Conservation (phyloP, 1,284 basidiomycete genomes). For the Microstroma glucosiphilum region DNA sequence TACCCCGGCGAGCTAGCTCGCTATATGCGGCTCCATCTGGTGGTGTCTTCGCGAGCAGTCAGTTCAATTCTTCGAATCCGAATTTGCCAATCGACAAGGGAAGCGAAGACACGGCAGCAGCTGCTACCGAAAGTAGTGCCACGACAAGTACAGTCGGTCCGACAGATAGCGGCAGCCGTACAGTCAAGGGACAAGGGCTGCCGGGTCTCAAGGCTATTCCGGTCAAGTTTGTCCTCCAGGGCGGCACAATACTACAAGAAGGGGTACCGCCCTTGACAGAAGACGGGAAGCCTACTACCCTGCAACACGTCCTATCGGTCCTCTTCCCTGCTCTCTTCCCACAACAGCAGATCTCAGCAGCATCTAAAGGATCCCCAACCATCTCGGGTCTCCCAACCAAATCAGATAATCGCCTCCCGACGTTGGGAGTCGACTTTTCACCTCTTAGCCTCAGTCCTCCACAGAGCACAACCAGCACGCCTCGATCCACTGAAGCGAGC, state of each 20-base stretch:
- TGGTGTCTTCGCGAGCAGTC: too few species aligned
- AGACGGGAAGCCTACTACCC: slow-evolving; percentile 52
- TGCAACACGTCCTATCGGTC: slow-evolving; percentile 51
- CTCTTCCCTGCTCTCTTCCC: slow-evolving; percentile 55
- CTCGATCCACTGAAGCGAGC: neutral
- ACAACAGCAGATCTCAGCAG: slow-evolving; percentile 19
- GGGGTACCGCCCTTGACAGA: slow-evolving; percentile 71
- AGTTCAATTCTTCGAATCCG: too few species aligned
- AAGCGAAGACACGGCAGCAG: neutral
- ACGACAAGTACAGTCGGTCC: neutral
- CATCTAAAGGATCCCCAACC: neutral
- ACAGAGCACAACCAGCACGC: neutral
- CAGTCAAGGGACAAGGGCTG: slow-evolving; percentile 3
- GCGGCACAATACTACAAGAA: slow-evolving; percentile 83
- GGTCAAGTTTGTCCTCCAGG: slow-evolving; percentile 73
- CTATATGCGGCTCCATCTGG: too few species aligned
- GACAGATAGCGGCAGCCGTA: slow-evolving; percentile 3
- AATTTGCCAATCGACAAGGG: too few species aligned
- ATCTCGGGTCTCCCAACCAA: neutral
- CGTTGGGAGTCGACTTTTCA: neutral
- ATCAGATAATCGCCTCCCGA: neutral
- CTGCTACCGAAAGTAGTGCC: neutral
- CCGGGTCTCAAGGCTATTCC: slow-evolving; percentile 64
- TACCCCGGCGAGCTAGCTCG: too few species aligned
- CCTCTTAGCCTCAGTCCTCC: slow-evolving; percentile 32